Evolutionary conservation across 176 grass and related monocot genomes (phyloP).

Genomic region (Rhynchospora pubera): DNA sequence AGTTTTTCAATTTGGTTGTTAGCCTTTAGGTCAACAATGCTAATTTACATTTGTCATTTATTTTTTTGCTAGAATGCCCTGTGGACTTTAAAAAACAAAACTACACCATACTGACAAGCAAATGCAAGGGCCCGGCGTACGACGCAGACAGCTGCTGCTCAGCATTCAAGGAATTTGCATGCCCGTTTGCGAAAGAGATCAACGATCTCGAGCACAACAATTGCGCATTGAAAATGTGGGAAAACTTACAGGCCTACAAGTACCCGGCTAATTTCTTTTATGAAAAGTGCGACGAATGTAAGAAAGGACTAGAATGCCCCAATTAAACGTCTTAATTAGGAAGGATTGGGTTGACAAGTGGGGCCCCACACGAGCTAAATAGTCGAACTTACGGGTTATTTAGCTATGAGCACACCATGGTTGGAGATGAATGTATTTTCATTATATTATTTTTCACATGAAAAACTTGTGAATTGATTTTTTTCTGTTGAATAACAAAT

Average conservation of each 20-base stretch:
- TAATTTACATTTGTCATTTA: background rate
- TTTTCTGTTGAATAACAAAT: background rate
- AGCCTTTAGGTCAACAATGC: background rate
- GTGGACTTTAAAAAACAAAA: conserved; percentile 52
- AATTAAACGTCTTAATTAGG: background rate
- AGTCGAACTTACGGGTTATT: background rate
- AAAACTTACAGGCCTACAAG: conserved; percentile 46
- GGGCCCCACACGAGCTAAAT: background rate
- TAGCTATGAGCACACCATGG: background rate
- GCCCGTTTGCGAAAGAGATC: conserved; percentile 29
- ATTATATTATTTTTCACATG: background rate
- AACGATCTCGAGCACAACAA: conserved; percentile 34
- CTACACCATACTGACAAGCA: conserved; percentile 62
- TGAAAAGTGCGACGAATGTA: conserved; percentile 40
- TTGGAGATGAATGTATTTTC: background rate
- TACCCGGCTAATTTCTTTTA: conserved; percentile 56
- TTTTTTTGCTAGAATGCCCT: conserved; percentile 35
- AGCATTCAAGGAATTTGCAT: conserved; percentile 54
- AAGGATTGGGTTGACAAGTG: background rate
- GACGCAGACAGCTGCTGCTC: conserved; percentile 32
- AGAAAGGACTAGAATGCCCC: conserved; percentile 34
- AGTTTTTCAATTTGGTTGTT: background rate
- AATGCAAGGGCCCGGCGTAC: conserved; percentile 50
- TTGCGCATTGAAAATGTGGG: conserved; percentile 52
- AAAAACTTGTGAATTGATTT: background rate